Evolutionary conservation across 371 early-diverging fungal species (phyloP), one percentile per base, ranked within the genome.

Genomic region (Mucor racemosus): DNA sequence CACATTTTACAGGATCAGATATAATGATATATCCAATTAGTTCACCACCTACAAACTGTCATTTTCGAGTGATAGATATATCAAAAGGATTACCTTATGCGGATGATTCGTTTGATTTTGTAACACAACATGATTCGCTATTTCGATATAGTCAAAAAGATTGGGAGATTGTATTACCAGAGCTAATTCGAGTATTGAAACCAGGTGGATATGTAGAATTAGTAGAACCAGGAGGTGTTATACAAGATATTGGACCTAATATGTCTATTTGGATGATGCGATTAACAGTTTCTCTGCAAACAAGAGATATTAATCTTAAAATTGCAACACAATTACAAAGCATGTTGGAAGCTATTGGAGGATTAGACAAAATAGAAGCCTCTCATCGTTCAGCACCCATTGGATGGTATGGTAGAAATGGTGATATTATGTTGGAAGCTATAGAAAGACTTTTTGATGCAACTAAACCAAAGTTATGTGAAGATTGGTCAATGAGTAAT

Each of bases 181-280:
- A 75, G 34, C 55, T 75, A 1, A 54, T 66, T 11, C 60, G 75
- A 13, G 75, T 75, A 0, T 31, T 46, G 6, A 75, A 72, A 41
- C 65, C 75, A 17, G 69, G 67, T 41, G 75, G 72, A 4, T 74
- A 67, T 42, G 48, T 80, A 14, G 76, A 79, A 60, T 31, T 74
- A 4, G 70, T 72, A 21, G 80, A 80, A 54, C 34, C 56, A n/a
- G 61, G 67, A 17, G 71, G 73, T 10, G 39, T 40, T 11, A 40
- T 77, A 19, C 72, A 81, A 14, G 82, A 81, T 34, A 71, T 76
- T 56, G 82, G 82, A 7, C 82, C 82, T 5, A 81, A 79, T 41
- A 58, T 77, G 59, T 81, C 82, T 1, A 73, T 79, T 26, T 81
- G 82, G 82, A 63, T 79, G 56, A 81, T 81, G 79, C 73, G 79